These are phyloP conservation scores for Nicotiana benthamiana DNA, from an alignment of 257 asterid genomes.

Conservation along the genomic window DNA sequence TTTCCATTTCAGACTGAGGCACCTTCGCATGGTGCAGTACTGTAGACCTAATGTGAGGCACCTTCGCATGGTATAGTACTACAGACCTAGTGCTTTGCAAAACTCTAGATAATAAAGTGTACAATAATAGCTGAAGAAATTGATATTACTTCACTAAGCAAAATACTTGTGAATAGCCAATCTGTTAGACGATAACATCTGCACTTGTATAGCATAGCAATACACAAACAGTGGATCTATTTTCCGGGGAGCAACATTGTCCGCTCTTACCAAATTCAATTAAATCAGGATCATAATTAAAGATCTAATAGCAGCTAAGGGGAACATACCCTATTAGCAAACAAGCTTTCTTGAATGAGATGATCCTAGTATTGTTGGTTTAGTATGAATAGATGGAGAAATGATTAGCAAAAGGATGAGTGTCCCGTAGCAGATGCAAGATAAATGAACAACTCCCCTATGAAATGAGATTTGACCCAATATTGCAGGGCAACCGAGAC, in stretches of 20 bases:
- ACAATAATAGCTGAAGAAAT: neutral
- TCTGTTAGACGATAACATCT: no score
- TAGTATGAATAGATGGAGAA: no score
- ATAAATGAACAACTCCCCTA: no score
- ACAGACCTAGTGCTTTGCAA: neutral
- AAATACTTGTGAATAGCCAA: neutral
- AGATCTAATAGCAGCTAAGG: neutral
- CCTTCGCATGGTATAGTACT: neutral
- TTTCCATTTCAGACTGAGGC: neutral
- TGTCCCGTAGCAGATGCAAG: no score
- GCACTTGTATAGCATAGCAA: no score
- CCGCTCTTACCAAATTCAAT: neutral
- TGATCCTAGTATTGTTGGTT: no score
- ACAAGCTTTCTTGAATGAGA: constrained; percentile 92
- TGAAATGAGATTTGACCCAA: no score
- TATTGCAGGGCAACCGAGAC: no score
- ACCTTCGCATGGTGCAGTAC: neutral
- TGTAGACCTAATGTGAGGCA: neutral
- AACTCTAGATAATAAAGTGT: neutral
- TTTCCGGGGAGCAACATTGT: neutral
- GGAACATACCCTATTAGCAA: constrained; percentile 84
- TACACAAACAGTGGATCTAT: no score
- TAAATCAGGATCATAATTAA: neutral
- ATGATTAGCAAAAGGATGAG: no score
- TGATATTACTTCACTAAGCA: neutral